Conservation (phyloP, 2,329 filamentous ascomycete genomes). For the Alternaria viburni region DNA sequence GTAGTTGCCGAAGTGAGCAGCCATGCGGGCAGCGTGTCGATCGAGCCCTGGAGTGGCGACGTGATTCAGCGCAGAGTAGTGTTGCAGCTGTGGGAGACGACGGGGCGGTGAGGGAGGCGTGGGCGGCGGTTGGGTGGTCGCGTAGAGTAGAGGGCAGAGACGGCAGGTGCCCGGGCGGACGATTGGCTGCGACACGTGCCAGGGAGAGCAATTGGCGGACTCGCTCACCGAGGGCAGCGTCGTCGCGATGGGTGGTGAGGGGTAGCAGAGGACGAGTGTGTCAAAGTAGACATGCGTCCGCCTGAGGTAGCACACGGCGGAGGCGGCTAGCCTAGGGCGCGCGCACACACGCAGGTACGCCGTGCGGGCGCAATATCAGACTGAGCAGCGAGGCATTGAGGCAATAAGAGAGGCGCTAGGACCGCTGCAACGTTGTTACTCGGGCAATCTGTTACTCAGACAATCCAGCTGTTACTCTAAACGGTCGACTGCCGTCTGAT, state of each 20-base stretch:
- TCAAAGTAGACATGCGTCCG: conserved; percentile 24
- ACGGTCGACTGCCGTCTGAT: not conserved
- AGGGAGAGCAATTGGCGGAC: not conserved
- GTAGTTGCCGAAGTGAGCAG: conserved; percentile 45
- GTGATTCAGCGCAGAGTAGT: conserved; percentile 10
- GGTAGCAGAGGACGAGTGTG: not conserved
- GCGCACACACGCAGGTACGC: conserved; percentile 35
- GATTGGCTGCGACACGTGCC: not conserved
- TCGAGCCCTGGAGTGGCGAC: conserved; percentile 26
- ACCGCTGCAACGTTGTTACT: conserved; percentile 18
- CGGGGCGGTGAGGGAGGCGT: conserved; percentile 1
- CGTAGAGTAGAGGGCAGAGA: not conserved
- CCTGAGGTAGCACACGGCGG: conserved; percentile 24
- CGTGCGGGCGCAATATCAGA: conserved; percentile 15
- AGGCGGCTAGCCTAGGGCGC: conserved; percentile 13
- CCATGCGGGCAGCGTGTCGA: conserved; percentile 35
- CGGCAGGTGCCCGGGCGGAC: conserved; percentile 17
- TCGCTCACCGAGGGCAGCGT: not conserved
- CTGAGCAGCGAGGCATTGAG: not conserved
- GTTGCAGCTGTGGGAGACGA: not conserved
- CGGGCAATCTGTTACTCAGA: not conserved
- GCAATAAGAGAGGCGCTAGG: conserved; percentile 18
- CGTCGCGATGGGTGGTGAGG: conserved; percentile 2
- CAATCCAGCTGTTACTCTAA: not conserved
- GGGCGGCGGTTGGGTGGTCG: not conserved